A percentile compares a stretch with the other conserved stretches of the same genome.
These are phyloP conservation scores for Clavulina sp. DNA, from an alignment of 768 basidiomycete genomes.

Conservation along the genomic window DNA sequence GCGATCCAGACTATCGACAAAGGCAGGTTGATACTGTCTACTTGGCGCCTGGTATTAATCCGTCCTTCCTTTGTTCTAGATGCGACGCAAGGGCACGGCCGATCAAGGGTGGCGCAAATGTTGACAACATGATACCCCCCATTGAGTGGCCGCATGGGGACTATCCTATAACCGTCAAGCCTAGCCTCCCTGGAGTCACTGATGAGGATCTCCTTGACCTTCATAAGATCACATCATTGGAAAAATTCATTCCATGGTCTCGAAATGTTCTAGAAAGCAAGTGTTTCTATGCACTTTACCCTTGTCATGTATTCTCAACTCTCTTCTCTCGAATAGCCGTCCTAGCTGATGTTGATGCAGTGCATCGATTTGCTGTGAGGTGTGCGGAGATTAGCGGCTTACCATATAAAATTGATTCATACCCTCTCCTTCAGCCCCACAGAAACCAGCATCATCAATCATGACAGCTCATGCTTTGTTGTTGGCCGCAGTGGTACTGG, in stretches of 20 bases:
- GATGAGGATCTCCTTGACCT: conserved; percentile 2
- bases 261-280: conserved; percentile 20
- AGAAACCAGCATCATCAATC: conserved; percentile 43
- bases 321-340: conserved; percentile 23
- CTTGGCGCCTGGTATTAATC: background rate
- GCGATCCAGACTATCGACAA: conserved; percentile 34
- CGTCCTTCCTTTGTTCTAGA: background rate
- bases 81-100: background rate
- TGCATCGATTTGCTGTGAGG: conserved; percentile 20
- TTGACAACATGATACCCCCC: background rate
- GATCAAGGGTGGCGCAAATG: background rate
- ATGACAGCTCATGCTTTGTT: conserved; percentile 43
- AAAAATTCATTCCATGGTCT: conserved; percentile 30
- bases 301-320: too few relatives aligned
- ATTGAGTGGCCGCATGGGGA: background rate
- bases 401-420: background rate
- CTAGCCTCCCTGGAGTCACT: background rate
- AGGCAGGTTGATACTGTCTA: conserved; percentile 24
- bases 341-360: conserved; percentile 30
- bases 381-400: conserved; percentile 8
- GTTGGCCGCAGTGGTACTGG: conserved; percentile 59
- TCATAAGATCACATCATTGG: conserved; percentile 16
- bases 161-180: background rate
- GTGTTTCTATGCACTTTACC: conserved; percentile 1
- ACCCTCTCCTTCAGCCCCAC: conserved; percentile 14